Conservation (phyloP, 2,329 filamentous ascomycete species). For the Cercospora sesami region DNA sequence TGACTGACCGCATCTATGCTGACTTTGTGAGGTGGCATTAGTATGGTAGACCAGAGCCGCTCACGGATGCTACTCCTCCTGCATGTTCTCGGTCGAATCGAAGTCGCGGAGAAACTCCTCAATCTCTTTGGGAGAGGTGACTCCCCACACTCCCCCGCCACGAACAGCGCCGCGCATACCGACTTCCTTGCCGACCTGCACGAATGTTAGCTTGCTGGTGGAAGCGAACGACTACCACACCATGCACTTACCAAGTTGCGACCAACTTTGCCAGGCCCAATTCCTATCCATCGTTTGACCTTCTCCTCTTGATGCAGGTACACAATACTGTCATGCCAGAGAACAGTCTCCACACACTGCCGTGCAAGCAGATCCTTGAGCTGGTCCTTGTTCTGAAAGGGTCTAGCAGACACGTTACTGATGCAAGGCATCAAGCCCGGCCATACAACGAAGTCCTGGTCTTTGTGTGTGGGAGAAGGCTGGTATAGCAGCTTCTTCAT, state of each 20-base stretch:
- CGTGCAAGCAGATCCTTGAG: constrained; percentile 76
- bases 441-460: constrained; percentile 70
- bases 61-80: constrained; percentile 38
- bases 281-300: constrained; percentile 83
- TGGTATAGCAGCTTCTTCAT: constrained; percentile 68
- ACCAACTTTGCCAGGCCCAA: constrained; percentile 91
- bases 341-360: constrained; percentile 86
- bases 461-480: constrained; percentile 54
- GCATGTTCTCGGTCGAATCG: constrained; percentile 47
- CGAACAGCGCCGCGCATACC: constrained; percentile 69
- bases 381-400: constrained; percentile 71
- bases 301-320: constrained; percentile 82
- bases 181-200: constrained; percentile 73
- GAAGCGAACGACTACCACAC: not conserved
- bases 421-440: constrained; percentile 75
- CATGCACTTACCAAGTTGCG: constrained; percentile 69
- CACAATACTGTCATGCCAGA: constrained; percentile 91
- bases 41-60: not conserved
- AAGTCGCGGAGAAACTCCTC: constrained; percentile 49
- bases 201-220: not conserved
- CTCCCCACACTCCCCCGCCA: constrained; percentile 81
- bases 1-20: not conserved
- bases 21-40: not conserved
- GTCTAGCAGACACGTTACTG: constrained; percentile 80
- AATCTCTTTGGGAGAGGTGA: constrained; percentile 69